Base-by-base conservation (phyloP, 2,329 filamentous ascomycete species). In the Pseudogymnoascus sp. region DNA sequence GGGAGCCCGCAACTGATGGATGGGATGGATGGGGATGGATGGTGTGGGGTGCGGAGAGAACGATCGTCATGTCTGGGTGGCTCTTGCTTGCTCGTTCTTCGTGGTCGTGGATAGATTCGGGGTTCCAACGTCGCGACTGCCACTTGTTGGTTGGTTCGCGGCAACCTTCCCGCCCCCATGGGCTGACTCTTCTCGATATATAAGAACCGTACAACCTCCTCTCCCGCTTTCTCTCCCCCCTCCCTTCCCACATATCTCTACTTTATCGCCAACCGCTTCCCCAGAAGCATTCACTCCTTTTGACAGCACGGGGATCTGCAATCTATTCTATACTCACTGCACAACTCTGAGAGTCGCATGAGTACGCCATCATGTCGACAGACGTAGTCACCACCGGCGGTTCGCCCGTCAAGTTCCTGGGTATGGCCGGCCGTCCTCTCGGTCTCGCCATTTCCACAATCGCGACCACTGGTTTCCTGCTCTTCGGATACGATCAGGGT, bases 401-500 rank as follows among this genome's bases (percentile, higher is more conserved):
- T 56, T 61, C 34, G 25, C 18, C 37, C 53, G 25, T 38, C 8
- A 76, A 74, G 64, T 90, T 82, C 72, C 84, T 89, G 67, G 89
- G 89, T 73, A 81, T 91, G 65, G 81, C 81, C 62, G 89, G 89
- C 76, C 78, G 82, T 21, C 75, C 77, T 73, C 84, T 91, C 66
- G 89, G 88, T 77, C 81, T 85, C 74, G 86, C 88, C 64, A 85
- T 91, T 69, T 85, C 86, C 64, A 78, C 85, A 12, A 83, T 91
- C 70, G 89, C 89, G 61, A 89, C 88, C 68, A 85, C 86, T 61
- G 91, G 91, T 62, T 91, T 96, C 46, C 92, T 96, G 70, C 79
- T 96, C 16, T 96, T 96, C 71, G 90, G 90, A 68, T 95, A 93
- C 79, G 90, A 95, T 75, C 90, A 95, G 75, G 90, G 90, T 71